These are phyloP conservation scores for Scheffersomyces coipomensis DNA, from an alignment of 805 yeast species.

Conservation along the genomic window DNA sequence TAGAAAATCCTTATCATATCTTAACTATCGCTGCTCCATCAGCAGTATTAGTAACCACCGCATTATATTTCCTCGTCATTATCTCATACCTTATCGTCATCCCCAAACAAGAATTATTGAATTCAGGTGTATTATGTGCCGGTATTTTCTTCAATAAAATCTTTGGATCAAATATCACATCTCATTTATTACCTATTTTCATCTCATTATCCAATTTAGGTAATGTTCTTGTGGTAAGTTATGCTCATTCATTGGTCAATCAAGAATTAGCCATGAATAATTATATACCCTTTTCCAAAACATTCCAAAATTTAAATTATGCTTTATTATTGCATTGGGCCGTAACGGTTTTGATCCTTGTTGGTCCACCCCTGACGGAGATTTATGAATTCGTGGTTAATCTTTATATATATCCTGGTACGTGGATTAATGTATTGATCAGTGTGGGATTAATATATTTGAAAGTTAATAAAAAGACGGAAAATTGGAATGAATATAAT, in stretches of 20 bases:
- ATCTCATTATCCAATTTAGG: constrained; percentile 66
- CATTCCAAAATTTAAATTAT: constrained; percentile 43
- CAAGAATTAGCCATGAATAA: constrained; percentile 55
- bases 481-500: constrained; percentile 38
- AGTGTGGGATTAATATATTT: constrained; percentile 54
- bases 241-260: constrained; percentile 58
- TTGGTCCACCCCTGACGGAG: constrained; percentile 62
- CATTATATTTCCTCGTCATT: constrained; percentile 55
- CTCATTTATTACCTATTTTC: constrained; percentile 49
- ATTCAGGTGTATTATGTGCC: constrained; percentile 63
- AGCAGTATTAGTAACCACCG: constrained; percentile 52
- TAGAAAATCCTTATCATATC: constrained; percentile 54
- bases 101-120: constrained; percentile 43
- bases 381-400: constrained; percentile 65
- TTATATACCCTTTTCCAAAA: constrained; percentile 48
- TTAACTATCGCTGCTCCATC: constrained; percentile 60
- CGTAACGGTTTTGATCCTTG: constrained; percentile 51
- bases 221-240: constrained; percentile 62
- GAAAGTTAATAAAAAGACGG: constrained; percentile 36
- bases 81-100: constrained; percentile 58
- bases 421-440: constrained; percentile 54
- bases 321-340: constrained; percentile 56
- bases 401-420: constrained; percentile 61
- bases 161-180: constrained; percentile 54
- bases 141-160: constrained; percentile 58